These are phyloP conservation scores for Stephania japonica DNA, from an alignment of 164 flowering plant genomes.

Conservation along the genomic window DNA sequence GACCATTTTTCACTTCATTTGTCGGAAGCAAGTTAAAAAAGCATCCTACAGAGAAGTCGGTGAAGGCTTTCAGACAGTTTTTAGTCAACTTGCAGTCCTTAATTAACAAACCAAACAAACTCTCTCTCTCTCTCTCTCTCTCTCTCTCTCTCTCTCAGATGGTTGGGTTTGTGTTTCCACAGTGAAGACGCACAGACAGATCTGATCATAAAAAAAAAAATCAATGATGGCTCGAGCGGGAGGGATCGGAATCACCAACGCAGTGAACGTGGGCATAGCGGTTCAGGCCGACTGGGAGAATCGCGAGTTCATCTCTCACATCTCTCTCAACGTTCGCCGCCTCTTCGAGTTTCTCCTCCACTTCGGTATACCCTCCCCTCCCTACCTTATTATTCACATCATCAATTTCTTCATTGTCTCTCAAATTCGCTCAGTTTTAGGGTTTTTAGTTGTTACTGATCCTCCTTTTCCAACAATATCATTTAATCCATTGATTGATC, in stretches of 20 bases:
- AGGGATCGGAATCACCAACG: slow-evolving; percentile 18
- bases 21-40: neutral
- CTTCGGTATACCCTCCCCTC: slow-evolving; percentile 19
- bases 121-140: neutral
- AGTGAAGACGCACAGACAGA: neutral
- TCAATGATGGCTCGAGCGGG: slow-evolving; percentile 16
- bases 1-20: neutral
- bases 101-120: neutral
- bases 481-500: too few species aligned
- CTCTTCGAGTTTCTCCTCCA: slow-evolving; percentile 82
- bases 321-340: slow-evolving; percentile 76
- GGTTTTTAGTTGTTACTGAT: too few species aligned
- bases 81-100: slow-evolving; percentile 1
- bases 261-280: slow-evolving; percentile 37
- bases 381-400: too few species aligned
- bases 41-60: neutral
- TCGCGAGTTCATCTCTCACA: slow-evolving; percentile 77
- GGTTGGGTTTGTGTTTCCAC: neutral
- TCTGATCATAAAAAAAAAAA: neutral
- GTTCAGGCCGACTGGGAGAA: slow-evolving; percentile 95
- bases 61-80: neutral
- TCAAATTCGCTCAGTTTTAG: too few species aligned
- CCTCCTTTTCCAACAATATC: too few species aligned
- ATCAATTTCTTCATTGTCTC: too few species aligned
- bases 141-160: neutral